Evolutionary conservation across 2,329 filamentous ascomycete genomes (phyloP), one percentile per base, ranked within the genome.

Genomic region (Cladosporium sphaerospermum): DNA sequence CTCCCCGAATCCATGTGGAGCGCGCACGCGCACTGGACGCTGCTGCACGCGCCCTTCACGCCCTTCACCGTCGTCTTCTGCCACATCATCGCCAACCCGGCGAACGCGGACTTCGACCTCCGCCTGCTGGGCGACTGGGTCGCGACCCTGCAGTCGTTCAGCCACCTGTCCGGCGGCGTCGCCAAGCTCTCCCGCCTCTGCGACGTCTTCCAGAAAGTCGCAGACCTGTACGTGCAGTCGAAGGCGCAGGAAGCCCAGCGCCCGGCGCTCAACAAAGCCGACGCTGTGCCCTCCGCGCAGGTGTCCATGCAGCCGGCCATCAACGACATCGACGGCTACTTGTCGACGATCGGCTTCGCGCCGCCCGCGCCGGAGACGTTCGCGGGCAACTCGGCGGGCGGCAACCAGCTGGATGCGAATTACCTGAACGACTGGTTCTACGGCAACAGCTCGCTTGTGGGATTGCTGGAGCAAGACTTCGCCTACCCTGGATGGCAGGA

Each of bases 51-150:
- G 2, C 81, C 80, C 0, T 83, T 83, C 59, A 76, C 79, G 1
- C 80, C 80, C 1, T 81, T 82, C 60, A 80, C 81, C 52, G 76
- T 82, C 23, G 69, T 83, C 23, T 82, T 84, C 64, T 62, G 62
- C 52, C 54, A 63, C 14, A 56, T 68, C 45, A 57, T 59, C 28
- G 57, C 59, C 2, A 45, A 55, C 23, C 51, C 54, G 2, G 34
- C 32, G 10, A 46, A 37, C 13, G 43, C 57, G 9, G 18, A 41
- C 14, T 45, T 51, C 3, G 62, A 64, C 42, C 46, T 62, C 10
- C 39, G 53, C 10, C 53, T 62, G 9, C 57, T 64, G 4, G 54
- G 54, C n/a, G 56, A 60, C 11, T 63, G 55, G 19, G 62, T 64
- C 19, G 55, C 45, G 1, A 57, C 59, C 0, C 48, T 64, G 10